Evolutionary conservation across 1,284 basidiomycete species (phyloP).

Genomic region (Quambalaria eucalypti): DNA sequence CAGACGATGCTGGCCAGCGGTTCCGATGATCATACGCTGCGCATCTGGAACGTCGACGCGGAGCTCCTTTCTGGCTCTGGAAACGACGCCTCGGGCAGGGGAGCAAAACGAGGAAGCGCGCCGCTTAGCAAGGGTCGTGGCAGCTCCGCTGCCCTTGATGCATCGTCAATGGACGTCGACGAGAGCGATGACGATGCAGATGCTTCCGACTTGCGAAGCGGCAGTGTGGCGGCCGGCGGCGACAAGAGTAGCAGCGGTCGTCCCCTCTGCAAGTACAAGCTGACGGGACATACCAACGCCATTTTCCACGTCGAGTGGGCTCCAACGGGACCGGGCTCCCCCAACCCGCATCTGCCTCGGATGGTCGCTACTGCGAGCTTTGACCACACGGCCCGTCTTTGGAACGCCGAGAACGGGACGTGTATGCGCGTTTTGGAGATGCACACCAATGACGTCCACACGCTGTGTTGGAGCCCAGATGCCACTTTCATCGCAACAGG

Average conservation of each 20-base stretch:
- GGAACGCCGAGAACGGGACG: slow-evolving; percentile 42
- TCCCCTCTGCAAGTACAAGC: neutral
- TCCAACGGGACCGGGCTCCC: slow-evolving; percentile 29
- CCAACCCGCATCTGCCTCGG: slow-evolving; percentile 31
- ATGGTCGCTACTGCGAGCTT: slow-evolving; percentile 43
- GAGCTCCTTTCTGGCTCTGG: neutral
- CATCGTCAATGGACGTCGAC: slow-evolving; percentile 24
- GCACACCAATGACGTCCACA: slow-evolving; percentile 42
- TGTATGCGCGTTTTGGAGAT: slow-evolving; percentile 36
- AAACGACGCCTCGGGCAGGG: neutral
- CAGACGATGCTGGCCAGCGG: slow-evolving; percentile 41
- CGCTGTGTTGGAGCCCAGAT: slow-evolving; percentile 37
- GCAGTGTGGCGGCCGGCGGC: neutral
- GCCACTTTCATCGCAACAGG: slow-evolving; percentile 41
- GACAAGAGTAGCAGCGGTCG: neutral
- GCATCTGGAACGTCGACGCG: slow-evolving; percentile 37
- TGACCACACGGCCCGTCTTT: slow-evolving; percentile 40
- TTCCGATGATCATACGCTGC: slow-evolving; percentile 39
- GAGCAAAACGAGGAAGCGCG: neutral
- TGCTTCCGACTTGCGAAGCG: neutral
- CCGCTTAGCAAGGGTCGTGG: slow-evolving; percentile 10
- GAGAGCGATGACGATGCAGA: slow-evolving; percentile 8
- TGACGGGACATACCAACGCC: slow-evolving; percentile 41
- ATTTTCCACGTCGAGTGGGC: slow-evolving; percentile 43
- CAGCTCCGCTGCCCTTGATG: slow-evolving; percentile 22